Conservation (phyloP, 2,329 filamentous ascomycete genomes). For the Aspergillus fijiensis region DNA sequence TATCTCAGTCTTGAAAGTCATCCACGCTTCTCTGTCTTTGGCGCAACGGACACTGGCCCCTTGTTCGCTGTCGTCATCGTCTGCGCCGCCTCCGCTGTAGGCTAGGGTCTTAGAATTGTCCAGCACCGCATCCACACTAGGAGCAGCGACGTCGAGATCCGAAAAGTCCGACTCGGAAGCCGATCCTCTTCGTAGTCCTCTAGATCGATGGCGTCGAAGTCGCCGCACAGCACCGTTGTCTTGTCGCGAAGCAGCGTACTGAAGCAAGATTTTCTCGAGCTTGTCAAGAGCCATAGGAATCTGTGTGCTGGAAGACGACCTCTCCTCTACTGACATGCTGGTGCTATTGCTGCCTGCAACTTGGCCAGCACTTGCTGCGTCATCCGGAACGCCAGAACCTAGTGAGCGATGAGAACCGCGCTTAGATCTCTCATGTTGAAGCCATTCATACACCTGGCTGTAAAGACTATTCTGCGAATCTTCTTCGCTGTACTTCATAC, state of each 20-base stretch:
- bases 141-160: slow-evolving; percentile 80
- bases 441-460: slow-evolving; percentile 77
- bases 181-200: slow-evolving; percentile 44
- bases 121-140: slow-evolving; percentile 76
- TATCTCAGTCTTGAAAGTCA: slow-evolving; percentile 88
- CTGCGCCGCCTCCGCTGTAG: slow-evolving; percentile 61
- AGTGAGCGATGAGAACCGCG: slow-evolving; percentile 57
- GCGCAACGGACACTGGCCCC: slow-evolving; percentile 51
- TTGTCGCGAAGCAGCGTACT: slow-evolving; percentile 39
- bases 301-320: slow-evolving; percentile 62
- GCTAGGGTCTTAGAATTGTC: slow-evolving; percentile 89
- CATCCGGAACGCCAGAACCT: slow-evolving; percentile 42
- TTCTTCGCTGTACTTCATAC: slow-evolving; percentile 28
- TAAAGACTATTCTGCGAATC: slow-evolving; percentile 51
- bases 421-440: slow-evolving; percentile 74
- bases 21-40: slow-evolving; percentile 76
- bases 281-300: slow-evolving; percentile 74
- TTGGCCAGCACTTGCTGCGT: slow-evolving; percentile 37
- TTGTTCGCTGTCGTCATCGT: slow-evolving; percentile 45
- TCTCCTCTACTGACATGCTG: slow-evolving; percentile 34
- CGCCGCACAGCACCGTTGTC: slow-evolving; percentile 21
- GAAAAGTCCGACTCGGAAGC: slow-evolving; percentile 84
- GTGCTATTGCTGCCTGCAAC: slow-evolving; percentile 26
- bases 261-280: slow-evolving; percentile 68
- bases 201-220: slow-evolving; percentile 38